Percentiles rank a stretch among this genome's conserved stretches.
These are phyloP conservation scores for Crithidia mellificae DNA, from an alignment of 208 protist species.

Conservation along the genomic window DNA sequence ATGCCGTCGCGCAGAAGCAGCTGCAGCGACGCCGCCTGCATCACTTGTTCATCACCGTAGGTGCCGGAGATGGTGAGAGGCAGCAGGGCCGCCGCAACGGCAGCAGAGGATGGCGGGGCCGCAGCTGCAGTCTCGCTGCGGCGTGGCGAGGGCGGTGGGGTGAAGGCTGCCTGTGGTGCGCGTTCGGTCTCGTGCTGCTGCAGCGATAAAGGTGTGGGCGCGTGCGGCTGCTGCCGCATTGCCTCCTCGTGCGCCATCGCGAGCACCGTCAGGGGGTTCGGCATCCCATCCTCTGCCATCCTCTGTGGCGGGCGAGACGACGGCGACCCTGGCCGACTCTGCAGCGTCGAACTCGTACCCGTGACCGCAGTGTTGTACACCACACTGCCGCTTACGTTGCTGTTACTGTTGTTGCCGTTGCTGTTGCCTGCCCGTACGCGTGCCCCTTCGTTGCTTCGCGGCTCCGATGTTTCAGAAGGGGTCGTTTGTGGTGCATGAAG, in stretches of 20 bases:
- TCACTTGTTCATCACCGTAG: slow-evolving; percentile 62
- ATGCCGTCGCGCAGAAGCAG: slow-evolving; percentile 74
- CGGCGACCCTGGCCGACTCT: background rate
- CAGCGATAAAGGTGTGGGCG: too few species aligned
- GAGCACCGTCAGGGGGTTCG: slow-evolving; percentile 24
- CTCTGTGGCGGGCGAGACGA: background rate
- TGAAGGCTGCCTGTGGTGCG: slow-evolving; percentile 1
- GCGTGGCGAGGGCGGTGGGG: slow-evolving; percentile 3
- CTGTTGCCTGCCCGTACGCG: background rate
- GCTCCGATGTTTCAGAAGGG: slow-evolving; percentile 14
- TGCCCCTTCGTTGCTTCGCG: slow-evolving; percentile 9
- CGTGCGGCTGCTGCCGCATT: slow-evolving; percentile 8
- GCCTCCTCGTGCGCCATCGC: slow-evolving; percentile 13
- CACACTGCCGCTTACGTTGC: too few species aligned
- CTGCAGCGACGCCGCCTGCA: slow-evolving; percentile 60
- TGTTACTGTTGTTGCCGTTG: too few species aligned
- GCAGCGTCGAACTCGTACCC: too few species aligned
- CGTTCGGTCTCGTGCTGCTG: slow-evolving; percentile 4
- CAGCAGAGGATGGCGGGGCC: background rate
- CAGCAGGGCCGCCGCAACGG: slow-evolving; percentile 16
- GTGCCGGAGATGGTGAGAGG: slow-evolving; percentile 53
- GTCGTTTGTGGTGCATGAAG: background rate
- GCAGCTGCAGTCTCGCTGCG: slow-evolving; percentile 1
- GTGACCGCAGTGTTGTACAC: too few species aligned
- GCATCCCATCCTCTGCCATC: slow-evolving; percentile 7